phyloP scores from a whole-genome alignment of 441 rosid species.

The Eruca vesicaria region DNA sequence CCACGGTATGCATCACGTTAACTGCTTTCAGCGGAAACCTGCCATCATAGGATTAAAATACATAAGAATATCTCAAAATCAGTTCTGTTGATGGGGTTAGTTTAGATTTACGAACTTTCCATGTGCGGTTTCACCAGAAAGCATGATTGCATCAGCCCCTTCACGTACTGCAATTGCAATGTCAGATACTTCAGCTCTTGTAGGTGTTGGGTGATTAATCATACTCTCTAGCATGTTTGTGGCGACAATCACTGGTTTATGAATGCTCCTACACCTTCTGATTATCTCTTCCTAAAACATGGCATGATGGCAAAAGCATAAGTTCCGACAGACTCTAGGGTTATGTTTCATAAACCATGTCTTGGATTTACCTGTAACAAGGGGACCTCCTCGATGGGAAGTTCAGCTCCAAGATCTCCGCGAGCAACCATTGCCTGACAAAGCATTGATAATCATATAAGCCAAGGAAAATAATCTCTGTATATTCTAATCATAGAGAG shows the following conservation, averaged over 20 bases:
- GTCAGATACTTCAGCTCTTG: slow-evolving; percentile 99
- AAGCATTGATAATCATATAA: slow-evolving; percentile 11
- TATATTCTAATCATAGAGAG: background rate
- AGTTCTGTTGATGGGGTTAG: background rate
- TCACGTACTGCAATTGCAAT: slow-evolving; percentile 96
- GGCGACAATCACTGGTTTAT: slow-evolving; percentile 93
- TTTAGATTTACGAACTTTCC: slow-evolving; percentile 59
- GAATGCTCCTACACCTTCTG: slow-evolving; percentile 81
- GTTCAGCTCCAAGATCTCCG: slow-evolving; percentile 99
- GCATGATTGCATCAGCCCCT: slow-evolving; percentile 97
- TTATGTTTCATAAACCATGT: background rate
- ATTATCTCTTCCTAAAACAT: slow-evolving; percentile 79
- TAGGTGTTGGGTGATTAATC: slow-evolving; percentile 97
- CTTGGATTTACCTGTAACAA: slow-evolving; percentile 67
- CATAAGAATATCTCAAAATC: background rate
- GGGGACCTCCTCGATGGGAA: slow-evolving; percentile 97
- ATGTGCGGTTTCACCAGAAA: slow-evolving; percentile 99
- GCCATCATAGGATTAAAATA: background rate
- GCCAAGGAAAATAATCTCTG: slow-evolving; percentile 6
- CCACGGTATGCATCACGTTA: slow-evolving; percentile 92
- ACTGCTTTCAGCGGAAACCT: slow-evolving; percentile 95
- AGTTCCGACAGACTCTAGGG: background rate
- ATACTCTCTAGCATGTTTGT: slow-evolving; percentile 99
- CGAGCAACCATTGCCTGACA: slow-evolving; percentile 98
- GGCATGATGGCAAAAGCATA: slow-evolving; percentile 2